Conservation (phyloP, 352 stramenopile genomes). For the Globisporangium canariense region DNA sequence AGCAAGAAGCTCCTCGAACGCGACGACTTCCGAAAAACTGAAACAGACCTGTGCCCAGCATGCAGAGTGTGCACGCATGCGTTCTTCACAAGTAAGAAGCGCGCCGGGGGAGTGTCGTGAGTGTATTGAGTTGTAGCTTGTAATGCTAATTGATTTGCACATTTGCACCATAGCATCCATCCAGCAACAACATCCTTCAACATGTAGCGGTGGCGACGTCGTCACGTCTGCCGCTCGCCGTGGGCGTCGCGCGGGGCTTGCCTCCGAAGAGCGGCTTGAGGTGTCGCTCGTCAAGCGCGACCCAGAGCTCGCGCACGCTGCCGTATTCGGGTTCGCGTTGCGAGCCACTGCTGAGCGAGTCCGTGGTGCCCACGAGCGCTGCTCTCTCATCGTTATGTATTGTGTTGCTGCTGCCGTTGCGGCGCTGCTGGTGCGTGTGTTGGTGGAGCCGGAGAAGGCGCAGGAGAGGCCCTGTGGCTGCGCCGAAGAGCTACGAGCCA, state of each 20-base stretch:
- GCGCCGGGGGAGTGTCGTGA: too few species aligned
- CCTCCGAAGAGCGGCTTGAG: conserved; percentile 62
- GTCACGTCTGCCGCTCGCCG: neutral
- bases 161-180: neutral
- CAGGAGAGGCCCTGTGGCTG: conserved; percentile 41
- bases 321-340: conserved; percentile 1
- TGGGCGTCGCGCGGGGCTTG: conserved; percentile 24
- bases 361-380: neutral
- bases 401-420: conserved; percentile 6
- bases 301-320: conserved; percentile 49
- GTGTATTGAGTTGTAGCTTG: neutral
- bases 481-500: conserved; percentile 28
- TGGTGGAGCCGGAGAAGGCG: conserved; percentile 22
- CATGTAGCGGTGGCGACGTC: neutral
- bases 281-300: conserved; percentile 60
- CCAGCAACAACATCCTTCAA: neutral
- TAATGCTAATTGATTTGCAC: neutral
- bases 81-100: too few species aligned
- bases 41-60: too few species aligned
- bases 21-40: neutral
- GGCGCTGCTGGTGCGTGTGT: neutral
- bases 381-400: neutral
- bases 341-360: neutral
- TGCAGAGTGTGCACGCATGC: too few species aligned
- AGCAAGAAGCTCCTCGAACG: neutral